Evolutionary conservation across 2,329 filamentous ascomycete genomes (phyloP), one percentile per base, ranked within the genome.

Genomic region (Arthrobotrys sphaeroides): DNA sequence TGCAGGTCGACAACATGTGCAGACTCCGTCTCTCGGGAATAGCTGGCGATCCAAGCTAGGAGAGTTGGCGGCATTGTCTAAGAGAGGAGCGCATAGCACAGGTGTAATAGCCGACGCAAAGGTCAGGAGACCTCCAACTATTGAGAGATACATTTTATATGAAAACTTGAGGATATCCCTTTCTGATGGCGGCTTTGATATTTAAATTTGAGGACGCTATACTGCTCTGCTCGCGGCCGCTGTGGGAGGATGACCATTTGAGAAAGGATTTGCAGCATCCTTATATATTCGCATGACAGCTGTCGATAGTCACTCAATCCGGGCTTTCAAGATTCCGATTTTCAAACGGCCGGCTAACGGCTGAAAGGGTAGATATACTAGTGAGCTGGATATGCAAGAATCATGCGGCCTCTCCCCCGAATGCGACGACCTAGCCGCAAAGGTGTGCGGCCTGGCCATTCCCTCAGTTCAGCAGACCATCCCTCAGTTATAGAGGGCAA

Each of bases 1-100:
- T 6, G 65, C 65, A 16, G 65, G 65, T 20, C 2, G 53, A 26
- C 65, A 69, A 22, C 65, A 69, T 33, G 51, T 69, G 28, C 65
- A 69, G 18, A 38, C 4, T 4, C n/a, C 28, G n/a, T n/a, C 65
- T 18, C 65, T 55, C 0, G 53, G 53, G 20, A 69, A 69, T 5
- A 60, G n/a, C 13, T 51, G 65, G 31, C 42, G 53, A 10, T 42
- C 51, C 9, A 69, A 18, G 20, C 10, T 16, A 1, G 61, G 61
- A 22, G 61, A 65, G 6, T 20, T 59, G 5, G 26, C 64, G n/a
- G 36, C 64, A 6, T 18, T 36, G 13, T 57, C 61, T 4, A 13
- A 49, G 16, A 68, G 12, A 3, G 64, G 64, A n/a, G 22, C 49
- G 9, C 20, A 22, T 10, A 53, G n/a, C 16, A 28, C 38, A 6